A percentile compares a stretch with the other conserved stretches of the same genome.
phyloP scores from a whole-genome alignment of 75 land plant species.

The Larix kaempferi region DNA sequence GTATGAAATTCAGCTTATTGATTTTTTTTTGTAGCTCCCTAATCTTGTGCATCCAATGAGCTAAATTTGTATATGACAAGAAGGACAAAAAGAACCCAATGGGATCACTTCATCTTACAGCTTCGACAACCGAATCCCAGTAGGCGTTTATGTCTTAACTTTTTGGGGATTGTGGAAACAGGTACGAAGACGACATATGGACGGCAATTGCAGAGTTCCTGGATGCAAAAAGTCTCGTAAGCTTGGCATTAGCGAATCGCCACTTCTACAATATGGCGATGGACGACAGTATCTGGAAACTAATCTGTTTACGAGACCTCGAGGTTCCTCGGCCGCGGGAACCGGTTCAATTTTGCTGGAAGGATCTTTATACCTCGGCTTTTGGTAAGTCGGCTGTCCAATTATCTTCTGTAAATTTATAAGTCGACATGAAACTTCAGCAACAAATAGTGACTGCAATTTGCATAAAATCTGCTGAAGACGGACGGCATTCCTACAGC shows the following conservation, averaged over 20 bases:
- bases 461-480: conserved; percentile 27
- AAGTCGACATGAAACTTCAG: background rate
- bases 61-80: no score
- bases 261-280: conserved; percentile 52
- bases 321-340: conserved; percentile 31
- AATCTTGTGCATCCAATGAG: no score
- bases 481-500: conserved; percentile 76
- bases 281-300: conserved; percentile 78
- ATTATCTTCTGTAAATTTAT: background rate
- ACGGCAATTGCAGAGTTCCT: conserved; percentile 65
- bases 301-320: conserved; percentile 66
- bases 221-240: conserved; percentile 57
- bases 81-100: no score
- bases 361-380: conserved; percentile 60
- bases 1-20: no score
- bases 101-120: no score
- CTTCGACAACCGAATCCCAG: no score
- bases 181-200: conserved; percentile 82
- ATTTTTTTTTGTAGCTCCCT: no score
- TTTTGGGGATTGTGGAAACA: conserved; percentile 15
- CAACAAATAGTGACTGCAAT: background rate
- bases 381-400: conserved; percentile 55
- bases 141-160: no score
- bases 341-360: conserved; percentile 56
- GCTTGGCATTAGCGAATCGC: conserved; percentile 42